Percentiles rank a stretch among this genome's conserved stretches.
These are phyloP conservation scores for Phragmites australis DNA, from an alignment of 176 grass and related monocot genomes.

Conservation along the genomic window DNA sequence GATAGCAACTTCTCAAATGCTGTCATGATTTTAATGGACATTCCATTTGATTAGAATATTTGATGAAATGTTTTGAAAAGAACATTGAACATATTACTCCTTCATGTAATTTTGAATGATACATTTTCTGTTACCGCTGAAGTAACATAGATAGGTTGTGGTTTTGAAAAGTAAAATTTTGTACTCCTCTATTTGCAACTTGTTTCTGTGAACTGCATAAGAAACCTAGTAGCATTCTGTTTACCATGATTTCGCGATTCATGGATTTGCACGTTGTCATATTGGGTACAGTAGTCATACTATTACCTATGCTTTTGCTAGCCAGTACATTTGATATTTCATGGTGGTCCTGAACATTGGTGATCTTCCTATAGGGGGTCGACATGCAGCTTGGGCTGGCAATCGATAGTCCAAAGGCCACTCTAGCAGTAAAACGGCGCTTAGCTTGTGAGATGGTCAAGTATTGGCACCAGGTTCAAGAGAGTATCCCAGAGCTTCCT, in stretches of 20 bases:
- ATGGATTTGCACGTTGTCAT: background rate
- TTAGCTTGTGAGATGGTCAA: conserved; percentile 98
- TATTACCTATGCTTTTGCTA: background rate
- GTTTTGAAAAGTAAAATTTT: background rate
- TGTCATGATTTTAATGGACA: background rate
- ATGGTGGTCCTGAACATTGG: conserved; percentile 7
- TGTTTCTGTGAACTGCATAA: background rate
- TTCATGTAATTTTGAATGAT: background rate
- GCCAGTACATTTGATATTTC: background rate
- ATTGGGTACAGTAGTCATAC: background rate
- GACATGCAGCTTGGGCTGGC: conserved; percentile 97
- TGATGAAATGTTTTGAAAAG: background rate
- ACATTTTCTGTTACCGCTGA: background rate
- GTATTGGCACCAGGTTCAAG: conserved; percentile 90
- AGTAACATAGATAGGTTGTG: background rate
- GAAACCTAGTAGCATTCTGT: conserved; percentile 18
- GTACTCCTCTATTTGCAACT: background rate
- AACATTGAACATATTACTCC: background rate
- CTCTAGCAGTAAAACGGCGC: conserved; percentile 90
- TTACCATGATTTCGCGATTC: background rate
- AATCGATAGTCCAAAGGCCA: conserved; percentile 94
- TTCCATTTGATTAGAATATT: background rate
- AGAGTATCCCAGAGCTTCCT: conserved; percentile 68
- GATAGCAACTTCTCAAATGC: background rate
- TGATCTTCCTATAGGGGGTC: conserved; percentile 57